Conservation (phyloP, 2,329 filamentous ascomycete genomes). For the Diaporthe vexans region DNA sequence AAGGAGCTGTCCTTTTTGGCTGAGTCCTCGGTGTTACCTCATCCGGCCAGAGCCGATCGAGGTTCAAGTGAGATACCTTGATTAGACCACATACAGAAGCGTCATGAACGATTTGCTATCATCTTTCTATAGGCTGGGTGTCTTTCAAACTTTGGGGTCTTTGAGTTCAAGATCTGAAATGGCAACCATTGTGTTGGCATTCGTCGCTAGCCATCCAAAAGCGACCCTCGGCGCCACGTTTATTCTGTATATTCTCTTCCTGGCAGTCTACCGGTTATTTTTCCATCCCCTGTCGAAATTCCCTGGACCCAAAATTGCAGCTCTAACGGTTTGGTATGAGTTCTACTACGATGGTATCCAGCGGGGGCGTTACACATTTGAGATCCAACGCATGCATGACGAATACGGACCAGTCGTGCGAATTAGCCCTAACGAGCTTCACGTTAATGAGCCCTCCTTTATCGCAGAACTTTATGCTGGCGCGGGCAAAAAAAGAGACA, state of each 20-base stretch:
- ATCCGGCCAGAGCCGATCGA: not conserved
- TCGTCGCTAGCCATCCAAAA: not conserved
- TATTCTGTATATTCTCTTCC: not conserved
- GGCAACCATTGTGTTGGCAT: not conserved
- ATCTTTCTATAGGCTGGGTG: not conserved
- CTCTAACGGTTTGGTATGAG: slow-evolving; percentile 16
- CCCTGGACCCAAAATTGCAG: slow-evolving; percentile 32
- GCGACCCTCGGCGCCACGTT: not conserved
- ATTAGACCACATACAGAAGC: not conserved
- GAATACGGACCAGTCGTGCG: not conserved
- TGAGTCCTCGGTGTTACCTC: not conserved
- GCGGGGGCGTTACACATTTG: slow-evolving; percentile 16
- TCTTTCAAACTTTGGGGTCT: not conserved
- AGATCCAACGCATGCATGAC: slow-evolving; percentile 30
- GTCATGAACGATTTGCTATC: not conserved
- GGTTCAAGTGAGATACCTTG: not conserved
- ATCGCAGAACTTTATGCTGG: slow-evolving; percentile 22
- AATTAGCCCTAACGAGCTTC: slow-evolving; percentile 34
- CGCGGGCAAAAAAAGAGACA: slow-evolving; percentile 19
- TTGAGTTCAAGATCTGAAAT: not conserved
- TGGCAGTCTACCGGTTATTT: not conserved
- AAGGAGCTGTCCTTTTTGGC: not conserved
- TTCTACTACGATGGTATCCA: slow-evolving; percentile 28
- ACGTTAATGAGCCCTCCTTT: slow-evolving; percentile 27
- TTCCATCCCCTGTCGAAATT: slow-evolving; percentile 17